Base-by-base conservation (phyloP, 345 rosid species). In the Clausena lansium region DNA sequence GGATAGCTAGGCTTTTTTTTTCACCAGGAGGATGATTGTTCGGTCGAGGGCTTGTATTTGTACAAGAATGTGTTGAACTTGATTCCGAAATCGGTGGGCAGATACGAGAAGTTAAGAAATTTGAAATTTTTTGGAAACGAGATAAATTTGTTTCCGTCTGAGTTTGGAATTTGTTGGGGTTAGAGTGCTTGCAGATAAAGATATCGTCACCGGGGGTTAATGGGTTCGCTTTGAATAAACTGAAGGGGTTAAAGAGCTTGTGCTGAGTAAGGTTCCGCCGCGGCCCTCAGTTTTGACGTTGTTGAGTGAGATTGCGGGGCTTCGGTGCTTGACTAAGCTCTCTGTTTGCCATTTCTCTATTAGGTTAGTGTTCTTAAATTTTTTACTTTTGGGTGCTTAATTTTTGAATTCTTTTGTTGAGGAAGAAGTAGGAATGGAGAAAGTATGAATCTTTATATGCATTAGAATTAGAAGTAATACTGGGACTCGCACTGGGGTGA, bases 111-210 rank as follows among this genome's bases (percentile, higher is more conserved):
- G n/a, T n/a, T n/a, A n/a, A n/a, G n/a, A n/a, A n/a, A n/a, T n/a
- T n/a, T n/a, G n/a, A n/a, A n/a, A n/a, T 17, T 89, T 86, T 87
- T 87, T 96, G 85, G n/a, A n/a, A n/a, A n/a, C n/a, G n/a, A n/a
- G n/a, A n/a, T n/a, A 45, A 87, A 91, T 74, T 73, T 94, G 77
- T 92, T 96, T 36, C 95, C 99, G 0, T 62, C 81, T 4, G 99
- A 94, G 83, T 94, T 7, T 95, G 88, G 78, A 87, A 82, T 71
- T 80, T 94, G 86, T 86, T 85, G 35, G 88, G 89, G 36, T 85
- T 96, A 83, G 99, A 96, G 84, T 81, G 92, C 45, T 87, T 94
- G 83, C 99, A 94, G 82, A 92, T 96, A 74, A 94, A 90, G 85
- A 69, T 96, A 28, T 90, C 98, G 2, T 80, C 91, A 0, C 91